Evolutionary conservation across 441 rosid species (phyloP).

Genomic region (Brassica hybrid): DNA sequence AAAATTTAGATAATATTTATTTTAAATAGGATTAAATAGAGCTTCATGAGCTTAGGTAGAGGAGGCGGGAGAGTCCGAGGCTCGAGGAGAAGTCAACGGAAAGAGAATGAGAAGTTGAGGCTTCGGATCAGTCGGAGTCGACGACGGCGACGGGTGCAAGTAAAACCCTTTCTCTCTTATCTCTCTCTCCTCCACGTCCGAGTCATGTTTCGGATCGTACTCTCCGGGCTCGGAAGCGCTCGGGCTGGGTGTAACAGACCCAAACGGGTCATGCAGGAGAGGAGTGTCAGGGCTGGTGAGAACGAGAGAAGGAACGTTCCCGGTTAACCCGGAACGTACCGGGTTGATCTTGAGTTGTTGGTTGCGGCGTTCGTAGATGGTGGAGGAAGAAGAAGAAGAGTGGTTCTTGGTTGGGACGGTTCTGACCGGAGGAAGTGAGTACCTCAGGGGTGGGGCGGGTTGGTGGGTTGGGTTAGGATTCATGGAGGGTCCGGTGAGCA

Average conservation of each 20-base stretch:
- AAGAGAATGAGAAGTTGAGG: constrained; percentile 79
- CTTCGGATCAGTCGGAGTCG: constrained; percentile 66
- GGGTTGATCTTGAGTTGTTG: constrained; percentile 72
- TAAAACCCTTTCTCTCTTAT: constrained; percentile 80
- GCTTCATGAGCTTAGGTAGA: constrained; percentile 32
- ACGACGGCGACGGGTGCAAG: constrained; percentile 73
- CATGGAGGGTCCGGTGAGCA: constrained; percentile 75
- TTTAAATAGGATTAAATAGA: constrained; percentile 13
- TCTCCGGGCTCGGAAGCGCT: not conserved
- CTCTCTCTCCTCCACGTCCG: constrained; percentile 66
- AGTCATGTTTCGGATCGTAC: too few relatives aligned
- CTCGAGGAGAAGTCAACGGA: constrained; percentile 79
- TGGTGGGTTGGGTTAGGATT: constrained; percentile 37
- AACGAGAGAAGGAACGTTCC: constrained; percentile 77
- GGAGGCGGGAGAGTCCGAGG: constrained; percentile 49
- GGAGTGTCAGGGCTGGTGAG: constrained; percentile 91
- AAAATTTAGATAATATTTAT: not conserved
- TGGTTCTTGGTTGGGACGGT: constrained; percentile 45
- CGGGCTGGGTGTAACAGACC: constrained; percentile 31
- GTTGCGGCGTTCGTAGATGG: constrained; percentile 81
- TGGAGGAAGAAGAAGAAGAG: too few relatives aligned
- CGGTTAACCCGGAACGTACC: constrained; percentile 52
- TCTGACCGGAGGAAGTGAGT: constrained; percentile 36
- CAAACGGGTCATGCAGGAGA: constrained; percentile 72
- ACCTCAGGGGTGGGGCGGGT: constrained; percentile 30